Percentiles rank a stretch among this genome's conserved stretches.
Conservation (phyloP, 108 stramenopile species). For the Seminavis robusta region DNA sequence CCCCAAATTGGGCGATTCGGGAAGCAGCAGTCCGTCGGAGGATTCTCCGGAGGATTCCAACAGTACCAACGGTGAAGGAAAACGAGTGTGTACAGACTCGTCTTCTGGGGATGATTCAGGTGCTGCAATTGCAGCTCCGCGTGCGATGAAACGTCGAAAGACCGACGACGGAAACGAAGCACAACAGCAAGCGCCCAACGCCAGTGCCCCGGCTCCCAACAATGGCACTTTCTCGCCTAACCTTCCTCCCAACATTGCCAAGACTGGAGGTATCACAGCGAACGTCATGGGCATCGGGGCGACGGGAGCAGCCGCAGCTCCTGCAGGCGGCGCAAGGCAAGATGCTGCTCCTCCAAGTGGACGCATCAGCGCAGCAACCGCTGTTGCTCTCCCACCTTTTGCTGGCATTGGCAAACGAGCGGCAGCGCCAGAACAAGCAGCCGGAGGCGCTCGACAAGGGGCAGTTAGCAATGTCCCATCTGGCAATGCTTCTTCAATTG, state of each 20-base stretch:
- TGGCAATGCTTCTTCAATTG: neutral
- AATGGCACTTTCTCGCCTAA: conserved; percentile 3
- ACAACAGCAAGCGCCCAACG: conserved; percentile 2
- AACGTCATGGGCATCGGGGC: conserved; percentile 40
- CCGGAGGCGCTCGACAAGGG: neutral
- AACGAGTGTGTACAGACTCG: conserved; percentile 65
- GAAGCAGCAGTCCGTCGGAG: conserved; percentile 39
- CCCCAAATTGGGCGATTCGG: conserved; percentile 49
- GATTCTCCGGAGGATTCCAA: conserved; percentile 44
- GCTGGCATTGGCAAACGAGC: conserved; percentile 62
- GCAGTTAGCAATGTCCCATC: conserved; percentile 1
- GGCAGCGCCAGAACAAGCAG: neutral
- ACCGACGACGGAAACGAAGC: neutral
- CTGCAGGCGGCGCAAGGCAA: conserved; percentile 14
- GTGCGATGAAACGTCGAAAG: conserved; percentile 38
- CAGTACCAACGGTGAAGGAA: conserved; percentile 35
- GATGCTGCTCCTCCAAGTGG: too few species aligned
- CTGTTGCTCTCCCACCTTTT: conserved; percentile 74
- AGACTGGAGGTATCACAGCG: conserved; percentile 68
- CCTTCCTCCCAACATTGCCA: conserved; percentile 69
- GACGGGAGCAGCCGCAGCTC: conserved; percentile 1
- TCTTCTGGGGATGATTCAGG: conserved; percentile 59
- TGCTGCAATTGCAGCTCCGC: conserved; percentile 20
- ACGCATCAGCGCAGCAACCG: conserved; percentile 57
- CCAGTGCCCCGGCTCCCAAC: conserved; percentile 8